These are phyloP conservation scores for Cytospora paraplurivora DNA, from an alignment of 2,329 filamentous ascomycete species.

Conservation along the genomic window DNA sequence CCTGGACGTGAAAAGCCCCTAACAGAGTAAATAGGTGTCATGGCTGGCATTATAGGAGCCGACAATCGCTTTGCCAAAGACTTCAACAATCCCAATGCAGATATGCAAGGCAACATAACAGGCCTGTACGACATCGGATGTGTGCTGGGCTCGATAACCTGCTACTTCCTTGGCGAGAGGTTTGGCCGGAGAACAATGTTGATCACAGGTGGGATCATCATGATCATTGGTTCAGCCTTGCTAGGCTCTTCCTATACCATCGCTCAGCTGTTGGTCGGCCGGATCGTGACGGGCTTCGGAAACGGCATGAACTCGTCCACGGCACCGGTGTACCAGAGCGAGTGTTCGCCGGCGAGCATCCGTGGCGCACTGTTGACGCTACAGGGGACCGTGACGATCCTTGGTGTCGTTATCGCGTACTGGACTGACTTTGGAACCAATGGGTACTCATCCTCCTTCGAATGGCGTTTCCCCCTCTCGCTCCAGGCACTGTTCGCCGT, in stretches of 20 bases:
- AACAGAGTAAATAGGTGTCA: slow-evolving; percentile 34
- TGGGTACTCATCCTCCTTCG: slow-evolving; percentile 38
- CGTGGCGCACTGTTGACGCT: slow-evolving; percentile 54
- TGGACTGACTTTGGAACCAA: slow-evolving; percentile 43
- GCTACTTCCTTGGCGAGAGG: slow-evolving; percentile 39
- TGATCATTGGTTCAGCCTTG: slow-evolving; percentile 44
- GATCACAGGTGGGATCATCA: slow-evolving; percentile 40
- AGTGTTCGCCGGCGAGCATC: slow-evolving; percentile 42
- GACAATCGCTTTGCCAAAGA: slow-evolving; percentile 44
- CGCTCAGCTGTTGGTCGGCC: slow-evolving; percentile 43
- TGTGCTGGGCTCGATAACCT: slow-evolving; percentile 36
- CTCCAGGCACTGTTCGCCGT: slow-evolving; percentile 45
- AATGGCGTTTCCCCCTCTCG: slow-evolving; percentile 48
- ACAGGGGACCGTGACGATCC: slow-evolving; percentile 48
- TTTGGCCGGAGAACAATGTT: slow-evolving; percentile 42
- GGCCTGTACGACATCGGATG: slow-evolving; percentile 41
- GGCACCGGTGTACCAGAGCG: slow-evolving; percentile 43
- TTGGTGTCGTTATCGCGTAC: slow-evolving; percentile 47
- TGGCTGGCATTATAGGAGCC: slow-evolving; percentile 40
- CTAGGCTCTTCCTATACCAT: slow-evolving; percentile 39
- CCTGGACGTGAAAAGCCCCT: background rate
- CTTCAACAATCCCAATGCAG: slow-evolving; percentile 41
- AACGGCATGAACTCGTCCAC: slow-evolving; percentile 45
- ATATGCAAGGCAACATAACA: slow-evolving; percentile 42
- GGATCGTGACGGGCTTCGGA: slow-evolving; percentile 49